Conservation (phyloP, 805 yeast genomes). For the Ogataea zsoltii region DNA sequence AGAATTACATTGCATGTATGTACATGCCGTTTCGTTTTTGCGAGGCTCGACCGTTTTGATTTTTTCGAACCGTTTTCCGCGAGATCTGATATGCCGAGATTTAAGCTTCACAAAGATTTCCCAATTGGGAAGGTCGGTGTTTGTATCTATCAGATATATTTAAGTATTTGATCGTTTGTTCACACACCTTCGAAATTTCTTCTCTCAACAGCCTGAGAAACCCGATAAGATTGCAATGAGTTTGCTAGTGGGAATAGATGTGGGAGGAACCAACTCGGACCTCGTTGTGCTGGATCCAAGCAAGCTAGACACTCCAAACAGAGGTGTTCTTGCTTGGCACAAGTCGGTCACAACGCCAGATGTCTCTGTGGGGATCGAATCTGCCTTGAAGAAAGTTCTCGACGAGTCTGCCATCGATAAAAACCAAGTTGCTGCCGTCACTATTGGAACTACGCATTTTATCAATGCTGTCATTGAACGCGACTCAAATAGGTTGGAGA, state of each 20-base stretch:
- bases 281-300: slow-evolving; percentile 44
- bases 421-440: slow-evolving; percentile 39
- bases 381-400: slow-evolving; percentile 36
- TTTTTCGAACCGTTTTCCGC: not conserved
- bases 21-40: too few species aligned
- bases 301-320: slow-evolving; percentile 16
- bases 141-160: not conserved
- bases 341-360: slow-evolving; percentile 44
- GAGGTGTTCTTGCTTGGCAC: slow-evolving; percentile 41
- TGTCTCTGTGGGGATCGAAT: slow-evolving; percentile 42
- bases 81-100: not conserved
- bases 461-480: slow-evolving; percentile 49
- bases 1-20: not conserved
- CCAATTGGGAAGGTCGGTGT: not conserved
- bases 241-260: slow-evolving; percentile 45
- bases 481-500: slow-evolving; percentile 40
- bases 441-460: slow-evolving; percentile 52
- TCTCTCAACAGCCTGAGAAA: too few species aligned
- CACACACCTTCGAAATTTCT: too few species aligned
- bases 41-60: not conserved
- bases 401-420: slow-evolving; percentile 15
- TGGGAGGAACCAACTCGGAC: slow-evolving; percentile 52
- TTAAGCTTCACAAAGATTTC: not conserved
- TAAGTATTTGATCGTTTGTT: not conserved
- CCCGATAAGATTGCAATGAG: slow-evolving; percentile 1